These are phyloP conservation scores for Aspergillus incahuasiensis DNA, from an alignment of 495 filamentous ascomycete species.

Conservation along the genomic window DNA sequence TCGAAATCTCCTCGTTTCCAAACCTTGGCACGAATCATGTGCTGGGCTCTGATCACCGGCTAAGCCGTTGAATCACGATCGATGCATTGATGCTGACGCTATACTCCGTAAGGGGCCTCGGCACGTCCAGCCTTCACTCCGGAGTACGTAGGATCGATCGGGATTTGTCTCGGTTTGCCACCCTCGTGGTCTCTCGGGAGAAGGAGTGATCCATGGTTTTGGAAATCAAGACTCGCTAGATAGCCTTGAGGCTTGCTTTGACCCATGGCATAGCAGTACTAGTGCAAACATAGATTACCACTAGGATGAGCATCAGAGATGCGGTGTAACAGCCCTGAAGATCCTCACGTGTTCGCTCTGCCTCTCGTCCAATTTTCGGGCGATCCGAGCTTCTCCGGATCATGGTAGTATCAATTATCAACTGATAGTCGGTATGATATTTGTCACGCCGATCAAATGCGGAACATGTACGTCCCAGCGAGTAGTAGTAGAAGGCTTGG, in stretches of 20 bases:
- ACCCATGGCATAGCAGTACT: not conserved
- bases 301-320: not conserved
- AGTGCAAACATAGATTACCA: not conserved
- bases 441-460: too few species aligned
- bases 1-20: not conserved
- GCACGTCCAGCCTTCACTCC: too few species aligned
- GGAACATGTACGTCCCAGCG: not conserved
- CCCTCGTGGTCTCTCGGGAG: not conserved
- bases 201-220: not conserved
- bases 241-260: too few species aligned
- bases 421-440: too few species aligned
- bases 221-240: not conserved
- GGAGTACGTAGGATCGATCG: too few species aligned
- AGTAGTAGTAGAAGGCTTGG: not conserved
- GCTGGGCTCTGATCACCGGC: not conserved
- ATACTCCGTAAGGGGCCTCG: too few species aligned
- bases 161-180: not conserved
- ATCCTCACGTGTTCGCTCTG: not conserved
- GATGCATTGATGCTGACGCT: too few species aligned
- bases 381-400: not conserved
- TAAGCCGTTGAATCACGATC: too few species aligned
- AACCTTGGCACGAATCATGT: not conserved
- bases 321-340: constrained; percentile 4
- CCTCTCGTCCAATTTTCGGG: not conserved
- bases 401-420: not conserved